phyloP scores from a whole-genome alignment of 1,284 basidiomycete genomes.

The Mycena sp. region DNA sequence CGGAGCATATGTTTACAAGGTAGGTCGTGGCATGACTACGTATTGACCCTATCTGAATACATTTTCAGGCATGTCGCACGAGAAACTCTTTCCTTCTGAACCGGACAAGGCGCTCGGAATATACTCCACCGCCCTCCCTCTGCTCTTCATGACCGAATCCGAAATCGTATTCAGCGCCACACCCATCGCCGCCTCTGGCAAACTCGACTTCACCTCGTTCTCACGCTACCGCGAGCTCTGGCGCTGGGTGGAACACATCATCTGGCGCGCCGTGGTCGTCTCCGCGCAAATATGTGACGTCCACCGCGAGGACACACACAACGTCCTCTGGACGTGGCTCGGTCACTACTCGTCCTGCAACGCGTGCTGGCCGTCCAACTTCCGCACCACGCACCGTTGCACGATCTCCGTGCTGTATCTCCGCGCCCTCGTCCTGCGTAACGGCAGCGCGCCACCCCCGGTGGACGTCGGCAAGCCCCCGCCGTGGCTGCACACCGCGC shows the following conservation, averaged over 20 bases:
- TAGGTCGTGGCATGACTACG: conserved; percentile 36
- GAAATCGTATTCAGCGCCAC: conserved; percentile 55
- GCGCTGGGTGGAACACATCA: conserved; percentile 79
- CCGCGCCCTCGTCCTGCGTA: conserved; percentile 70
- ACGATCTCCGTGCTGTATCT: conserved; percentile 77
- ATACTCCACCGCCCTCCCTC: conserved; percentile 64
- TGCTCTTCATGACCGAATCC: conserved; percentile 60
- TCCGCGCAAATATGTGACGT: conserved; percentile 58
- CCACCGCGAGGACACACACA: conserved; percentile 44
- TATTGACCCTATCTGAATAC: not conserved
- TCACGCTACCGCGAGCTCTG: conserved; percentile 75
- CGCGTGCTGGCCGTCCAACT: conserved; percentile 77
- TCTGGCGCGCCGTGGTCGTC: conserved; percentile 74
- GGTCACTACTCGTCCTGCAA: conserved; percentile 70
- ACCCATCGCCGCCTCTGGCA: conserved; percentile 45
- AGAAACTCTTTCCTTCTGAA: conserved; percentile 58
- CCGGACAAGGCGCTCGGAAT: conserved; percentile 57
- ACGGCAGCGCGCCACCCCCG: conserved; percentile 39
- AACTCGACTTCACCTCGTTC: conserved; percentile 60
- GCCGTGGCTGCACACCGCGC: conserved; percentile 72
- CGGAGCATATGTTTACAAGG: conserved; percentile 78
- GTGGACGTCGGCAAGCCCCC: conserved; percentile 45
- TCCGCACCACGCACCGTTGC: conserved; percentile 78
- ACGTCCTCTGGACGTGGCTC: conserved; percentile 64
- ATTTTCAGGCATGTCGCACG: conserved; percentile 55